A percentile compares a stretch with the other conserved stretches of the same genome.
Conservation (phyloP, 1,284 basidiomycete species). For the Ceratobasidium sp. region DNA sequence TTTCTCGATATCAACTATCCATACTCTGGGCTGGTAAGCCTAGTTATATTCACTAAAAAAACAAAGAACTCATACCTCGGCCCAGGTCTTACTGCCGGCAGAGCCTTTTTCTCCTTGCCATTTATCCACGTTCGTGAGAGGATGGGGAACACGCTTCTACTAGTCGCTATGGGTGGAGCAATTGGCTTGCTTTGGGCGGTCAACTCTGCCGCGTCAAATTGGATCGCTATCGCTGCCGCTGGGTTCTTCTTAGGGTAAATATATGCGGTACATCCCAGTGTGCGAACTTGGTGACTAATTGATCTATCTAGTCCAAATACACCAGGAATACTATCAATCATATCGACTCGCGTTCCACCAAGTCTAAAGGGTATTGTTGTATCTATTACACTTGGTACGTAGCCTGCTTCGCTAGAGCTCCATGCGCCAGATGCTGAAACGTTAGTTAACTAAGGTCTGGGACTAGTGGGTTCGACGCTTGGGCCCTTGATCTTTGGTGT, state of each 20-base stretch:
- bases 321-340: conserved; percentile 22
- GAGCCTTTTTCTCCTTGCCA: conserved; percentile 24
- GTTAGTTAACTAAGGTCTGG: conserved; percentile 5
- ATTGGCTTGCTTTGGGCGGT: conserved; percentile 10
- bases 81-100: conserved; percentile 12
- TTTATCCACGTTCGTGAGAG: conserved; percentile 27
- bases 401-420: too few species aligned
- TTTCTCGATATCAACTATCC: conserved; percentile 26
- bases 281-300: neutral
- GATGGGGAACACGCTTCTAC: conserved; percentile 9
- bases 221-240: conserved; percentile 4
- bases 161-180: conserved; percentile 2
- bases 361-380: conserved; percentile 14
- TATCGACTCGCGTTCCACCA: conserved; percentile 18
- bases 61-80: neutral
- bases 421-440: neutral
- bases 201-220: conserved; percentile 3
- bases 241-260: conserved; percentile 23
- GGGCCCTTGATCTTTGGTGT: conserved; percentile 25
- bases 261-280: neutral
- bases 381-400: conserved; percentile 21
- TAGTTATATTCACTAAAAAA: neutral
- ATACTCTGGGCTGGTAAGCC: conserved; percentile 16
- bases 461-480: conserved; percentile 11
- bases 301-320: conserved; percentile 8